These are phyloP conservation scores for Saccharum spontaneum DNA, from an alignment of 176 grass and related monocot genomes.

Conservation along the genomic window DNA sequence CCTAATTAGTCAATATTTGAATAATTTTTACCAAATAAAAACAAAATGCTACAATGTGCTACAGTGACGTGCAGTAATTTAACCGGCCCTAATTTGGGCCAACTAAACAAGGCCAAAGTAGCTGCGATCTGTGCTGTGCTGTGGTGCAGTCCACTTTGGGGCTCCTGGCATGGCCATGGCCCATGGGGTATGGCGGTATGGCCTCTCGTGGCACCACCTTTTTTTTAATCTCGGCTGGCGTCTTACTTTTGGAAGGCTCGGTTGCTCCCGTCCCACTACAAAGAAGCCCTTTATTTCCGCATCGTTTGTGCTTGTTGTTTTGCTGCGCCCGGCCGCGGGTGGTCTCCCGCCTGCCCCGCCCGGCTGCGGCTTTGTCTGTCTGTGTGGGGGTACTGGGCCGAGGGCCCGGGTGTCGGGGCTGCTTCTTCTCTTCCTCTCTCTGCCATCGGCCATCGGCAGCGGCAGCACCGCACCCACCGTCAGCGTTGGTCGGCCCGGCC, in stretches of 20 bases:
- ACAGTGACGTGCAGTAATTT: no score
- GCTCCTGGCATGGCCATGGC: background rate
- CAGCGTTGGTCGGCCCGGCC: constrained; percentile 19
- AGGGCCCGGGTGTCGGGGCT: no score
- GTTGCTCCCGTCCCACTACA: constrained; percentile 43
- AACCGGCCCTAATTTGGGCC: no score
- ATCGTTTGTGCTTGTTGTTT: constrained; percentile 43
- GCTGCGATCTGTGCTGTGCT: constrained; percentile 40
- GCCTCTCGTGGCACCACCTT: constrained; percentile 22
- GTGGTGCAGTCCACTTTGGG: constrained; percentile 42
- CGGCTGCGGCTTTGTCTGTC: background rate
- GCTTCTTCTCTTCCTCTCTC: constrained; percentile 31
- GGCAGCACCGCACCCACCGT: constrained; percentile 21
- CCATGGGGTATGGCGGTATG: background rate
- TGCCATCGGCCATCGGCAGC: background rate
- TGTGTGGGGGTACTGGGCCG: background rate
- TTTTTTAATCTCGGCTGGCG: constrained; percentile 46
- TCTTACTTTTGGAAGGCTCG: constrained; percentile 52
- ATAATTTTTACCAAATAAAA: no score
- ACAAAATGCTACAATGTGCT: no score
- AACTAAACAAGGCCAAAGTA: no score
- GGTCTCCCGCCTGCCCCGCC: constrained; percentile 24
- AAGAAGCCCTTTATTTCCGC: constrained; percentile 30
- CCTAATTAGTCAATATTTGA: no score
- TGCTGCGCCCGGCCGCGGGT: background rate